phyloP scores from a whole-genome alignment of 768 basidiomycete genomes.

The Leccinum barrowsii region DNA sequence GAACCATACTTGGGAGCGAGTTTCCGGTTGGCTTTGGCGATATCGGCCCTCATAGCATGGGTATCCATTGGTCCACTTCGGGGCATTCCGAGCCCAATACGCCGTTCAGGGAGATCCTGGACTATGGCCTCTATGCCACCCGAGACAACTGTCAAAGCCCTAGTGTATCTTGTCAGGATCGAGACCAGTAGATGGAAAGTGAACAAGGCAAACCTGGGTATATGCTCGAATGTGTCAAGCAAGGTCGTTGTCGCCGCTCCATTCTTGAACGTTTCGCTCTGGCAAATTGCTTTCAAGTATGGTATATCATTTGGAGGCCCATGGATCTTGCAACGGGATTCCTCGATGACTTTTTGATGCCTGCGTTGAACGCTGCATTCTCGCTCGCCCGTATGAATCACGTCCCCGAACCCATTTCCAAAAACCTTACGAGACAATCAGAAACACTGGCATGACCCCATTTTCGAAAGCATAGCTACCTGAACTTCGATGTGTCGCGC shows the following conservation, averaged over 20 bases:
- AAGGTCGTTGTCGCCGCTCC: constrained; percentile 50
- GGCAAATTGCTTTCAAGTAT: constrained; percentile 46
- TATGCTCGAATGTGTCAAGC: constrained; percentile 41
- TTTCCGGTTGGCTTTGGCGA: constrained; percentile 58
- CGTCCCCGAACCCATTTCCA: constrained; percentile 57
- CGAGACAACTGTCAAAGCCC: no score
- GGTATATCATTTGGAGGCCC: constrained; percentile 61
- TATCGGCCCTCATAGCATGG: constrained; percentile 63
- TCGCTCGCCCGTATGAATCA: constrained; percentile 63
- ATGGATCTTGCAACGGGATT: constrained; percentile 47
- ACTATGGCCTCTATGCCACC: constrained; percentile 52
- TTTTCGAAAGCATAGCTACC: constrained; percentile 27
- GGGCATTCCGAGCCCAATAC: constrained; percentile 55
- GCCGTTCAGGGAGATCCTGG: constrained; percentile 56
- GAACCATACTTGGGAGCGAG: constrained; percentile 62
- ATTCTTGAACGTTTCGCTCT: constrained; percentile 34
- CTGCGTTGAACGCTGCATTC: constrained; percentile 69
- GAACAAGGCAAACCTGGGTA: constrained; percentile 33
- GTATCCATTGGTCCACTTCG: constrained; percentile 63
- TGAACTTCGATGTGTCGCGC: constrained; percentile 68
- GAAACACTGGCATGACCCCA: neutral
- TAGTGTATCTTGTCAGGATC: constrained; percentile 13
- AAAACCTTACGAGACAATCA: constrained; percentile 46
- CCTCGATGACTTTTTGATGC: constrained; percentile 73
- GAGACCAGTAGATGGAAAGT: neutral